phyloP scores from a whole-genome alignment of 768 basidiomycete species.

The Amanita brunnescens region DNA sequence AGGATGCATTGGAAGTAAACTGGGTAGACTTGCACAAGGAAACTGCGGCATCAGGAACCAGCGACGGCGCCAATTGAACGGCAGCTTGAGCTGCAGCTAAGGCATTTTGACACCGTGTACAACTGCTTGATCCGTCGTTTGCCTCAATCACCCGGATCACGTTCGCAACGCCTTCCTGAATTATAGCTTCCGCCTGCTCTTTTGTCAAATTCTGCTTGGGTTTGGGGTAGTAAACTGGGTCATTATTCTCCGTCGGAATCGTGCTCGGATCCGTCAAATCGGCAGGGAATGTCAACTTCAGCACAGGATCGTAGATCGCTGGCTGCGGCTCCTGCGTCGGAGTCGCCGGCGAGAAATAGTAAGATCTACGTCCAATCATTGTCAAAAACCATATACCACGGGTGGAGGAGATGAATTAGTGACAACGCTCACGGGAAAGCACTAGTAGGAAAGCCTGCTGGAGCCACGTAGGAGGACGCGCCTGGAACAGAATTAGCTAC shows the following conservation, averaged over 20 bases:
- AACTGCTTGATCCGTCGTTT: background rate
- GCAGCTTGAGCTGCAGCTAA: background rate
- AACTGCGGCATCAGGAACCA: background rate
- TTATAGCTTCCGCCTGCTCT: background rate
- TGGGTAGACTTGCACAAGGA: background rate
- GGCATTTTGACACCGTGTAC: background rate
- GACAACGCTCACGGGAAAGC: background rate
- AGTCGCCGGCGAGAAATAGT: too few species aligned
- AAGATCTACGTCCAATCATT: background rate
- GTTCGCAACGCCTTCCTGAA: background rate
- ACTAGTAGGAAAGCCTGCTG: background rate
- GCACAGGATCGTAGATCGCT: background rate
- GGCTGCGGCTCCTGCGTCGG: background rate
- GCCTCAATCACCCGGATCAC: background rate
- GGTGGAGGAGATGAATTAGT: background rate
- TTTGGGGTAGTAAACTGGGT: background rate
- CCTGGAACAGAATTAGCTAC: background rate
- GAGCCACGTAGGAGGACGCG: background rate
- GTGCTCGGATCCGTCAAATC: background rate
- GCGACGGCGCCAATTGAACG: background rate
- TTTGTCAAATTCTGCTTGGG: background rate
- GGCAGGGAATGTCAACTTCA: background rate
- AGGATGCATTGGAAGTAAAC: background rate
- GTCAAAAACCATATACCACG: background rate
- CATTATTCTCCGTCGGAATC: background rate